Conservation (phyloP, 345 rosid genomes). For the Ailanthus altissimus region DNA sequence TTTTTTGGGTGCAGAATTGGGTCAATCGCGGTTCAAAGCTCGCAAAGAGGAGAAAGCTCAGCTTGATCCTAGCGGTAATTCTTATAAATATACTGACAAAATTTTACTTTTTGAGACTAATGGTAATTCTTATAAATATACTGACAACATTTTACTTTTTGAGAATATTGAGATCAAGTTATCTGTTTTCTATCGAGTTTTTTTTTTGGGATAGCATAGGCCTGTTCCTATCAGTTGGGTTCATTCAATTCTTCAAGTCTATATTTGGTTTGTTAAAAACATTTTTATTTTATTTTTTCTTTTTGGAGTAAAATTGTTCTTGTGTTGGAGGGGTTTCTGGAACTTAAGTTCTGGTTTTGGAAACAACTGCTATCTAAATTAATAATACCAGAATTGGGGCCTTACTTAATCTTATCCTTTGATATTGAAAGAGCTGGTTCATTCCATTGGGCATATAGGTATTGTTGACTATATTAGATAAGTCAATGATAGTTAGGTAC, state of each 20-base stretch:
- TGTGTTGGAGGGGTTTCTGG: neutral
- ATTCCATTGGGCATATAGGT: neutral
- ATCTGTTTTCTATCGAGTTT: no score
- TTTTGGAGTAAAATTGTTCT: neutral
- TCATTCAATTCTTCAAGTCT: neutral
- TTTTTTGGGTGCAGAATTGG: conserved; percentile 36
- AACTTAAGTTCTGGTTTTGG: neutral
- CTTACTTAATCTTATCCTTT: neutral
- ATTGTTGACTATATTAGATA: conserved; percentile 7
- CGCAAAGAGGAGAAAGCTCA: conserved; percentile 34
- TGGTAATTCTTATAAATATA: conserved; percentile 34
- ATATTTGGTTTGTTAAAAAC: neutral
- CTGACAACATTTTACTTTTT: neutral
- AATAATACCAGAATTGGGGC: neutral
- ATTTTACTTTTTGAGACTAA: conserved; percentile 6
- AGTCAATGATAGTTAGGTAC: conserved; percentile 13
- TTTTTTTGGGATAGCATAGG: no score
- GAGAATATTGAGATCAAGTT: neutral
- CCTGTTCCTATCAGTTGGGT: no score
- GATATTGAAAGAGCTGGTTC: neutral
- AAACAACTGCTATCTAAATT: neutral
- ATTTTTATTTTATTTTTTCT: neutral
- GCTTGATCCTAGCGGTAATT: conserved; percentile 43
- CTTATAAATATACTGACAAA: neutral
- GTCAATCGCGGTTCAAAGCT: conserved; percentile 31